Percentiles rank a stretch among this genome's conserved stretches.
Evolutionary conservation across 768 basidiomycete genomes (phyloP).

Genomic region (Collybia sp.): DNA sequence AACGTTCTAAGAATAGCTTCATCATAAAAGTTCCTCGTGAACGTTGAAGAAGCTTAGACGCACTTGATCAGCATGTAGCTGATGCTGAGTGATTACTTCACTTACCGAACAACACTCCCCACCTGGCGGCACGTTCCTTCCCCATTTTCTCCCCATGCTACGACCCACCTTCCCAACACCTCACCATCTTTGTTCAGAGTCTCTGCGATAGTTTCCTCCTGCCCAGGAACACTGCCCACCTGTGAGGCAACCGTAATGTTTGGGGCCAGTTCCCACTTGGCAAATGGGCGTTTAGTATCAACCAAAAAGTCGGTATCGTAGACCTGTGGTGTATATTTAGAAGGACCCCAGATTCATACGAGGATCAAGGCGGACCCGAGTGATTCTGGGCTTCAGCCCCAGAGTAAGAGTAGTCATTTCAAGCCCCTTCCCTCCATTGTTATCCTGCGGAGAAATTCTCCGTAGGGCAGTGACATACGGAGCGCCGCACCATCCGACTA

Average conservation of each 20-base stretch:
- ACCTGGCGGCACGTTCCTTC: slow-evolving; percentile 55
- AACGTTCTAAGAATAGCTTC: too few relatives aligned
- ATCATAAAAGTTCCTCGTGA: slow-evolving; percentile 36
- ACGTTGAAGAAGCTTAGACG: slow-evolving; percentile 38
- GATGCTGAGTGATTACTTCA: slow-evolving; percentile 4
- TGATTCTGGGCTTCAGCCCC: slow-evolving; percentile 52
- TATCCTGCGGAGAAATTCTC: slow-evolving; percentile 38
- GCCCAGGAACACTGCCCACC: slow-evolving; percentile 32
- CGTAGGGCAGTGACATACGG: slow-evolving; percentile 72
- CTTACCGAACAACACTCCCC: slow-evolving; percentile 68
- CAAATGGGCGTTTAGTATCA: slow-evolving; percentile 63
- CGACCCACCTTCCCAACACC: slow-evolving; percentile 73
- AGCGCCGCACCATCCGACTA: slow-evolving; percentile 66
- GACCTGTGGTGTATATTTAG: slow-evolving; percentile 27
- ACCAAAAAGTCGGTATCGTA: slow-evolving; percentile 74
- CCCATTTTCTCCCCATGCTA: slow-evolving; percentile 67
- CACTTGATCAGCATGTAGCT: background rate
- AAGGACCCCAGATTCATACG: background rate
- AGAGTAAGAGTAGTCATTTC: slow-evolving; percentile 70
- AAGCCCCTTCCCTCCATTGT: slow-evolving; percentile 45
- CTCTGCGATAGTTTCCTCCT: slow-evolving; percentile 80
- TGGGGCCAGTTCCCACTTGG: slow-evolving; percentile 75
- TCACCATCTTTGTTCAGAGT: slow-evolving; percentile 54
- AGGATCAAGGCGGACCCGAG: slow-evolving; percentile 39
- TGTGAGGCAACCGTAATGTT: slow-evolving; percentile 42